Evolutionary conservation across 805 yeast genomes (phyloP), one percentile per base, ranked within the genome.

Genomic region (Zygosaccharomyces gambellarensis): DNA sequence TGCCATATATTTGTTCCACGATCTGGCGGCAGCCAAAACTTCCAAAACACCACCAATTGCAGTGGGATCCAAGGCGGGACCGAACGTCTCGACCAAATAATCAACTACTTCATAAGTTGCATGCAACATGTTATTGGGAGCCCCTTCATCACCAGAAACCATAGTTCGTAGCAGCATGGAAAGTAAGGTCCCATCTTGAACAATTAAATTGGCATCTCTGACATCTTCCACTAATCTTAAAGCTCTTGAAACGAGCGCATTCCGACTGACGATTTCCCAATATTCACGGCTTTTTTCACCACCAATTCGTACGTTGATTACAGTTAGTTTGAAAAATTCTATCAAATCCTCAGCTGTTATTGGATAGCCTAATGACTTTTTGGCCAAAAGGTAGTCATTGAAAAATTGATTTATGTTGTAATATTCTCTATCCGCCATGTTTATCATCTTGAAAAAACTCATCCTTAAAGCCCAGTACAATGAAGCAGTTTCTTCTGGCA

Each of bases 381-480:
- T 63, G 10, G 51, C 39, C 23, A 52, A 17, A 17, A 63, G 52
- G 43, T 56, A 64, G 34, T 60, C 60, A 11, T 52, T 47, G 10
- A 53, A 34, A 19, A 62, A 46, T 31, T 45, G 46, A 10, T 40
- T 40, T 8, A 38, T 34, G n/a, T 44, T 42, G 45, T 55, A 55
- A 5, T 23, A 23, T 21, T 36, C 38, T 3, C 54, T 53, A 25
- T 47, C 43, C n/a, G 53, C 52, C 5, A 48, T 32, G 42, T 57
- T 58, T 29, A 64, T 22, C 29, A 55, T 29, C 29, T 47, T 47
- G 7, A 56, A 45, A 39, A 61, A 62, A 6, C 48, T 46, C 21
- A 56, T 45, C 32, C 66, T 51, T 5, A 49, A 22, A 4, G 50
- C 31, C 69, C 69, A 64, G 36, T 50, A 57, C 39, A 44, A 36